Conservation (phyloP, 148 eudicot species). For the Vaccinium vitisidaea region DNA sequence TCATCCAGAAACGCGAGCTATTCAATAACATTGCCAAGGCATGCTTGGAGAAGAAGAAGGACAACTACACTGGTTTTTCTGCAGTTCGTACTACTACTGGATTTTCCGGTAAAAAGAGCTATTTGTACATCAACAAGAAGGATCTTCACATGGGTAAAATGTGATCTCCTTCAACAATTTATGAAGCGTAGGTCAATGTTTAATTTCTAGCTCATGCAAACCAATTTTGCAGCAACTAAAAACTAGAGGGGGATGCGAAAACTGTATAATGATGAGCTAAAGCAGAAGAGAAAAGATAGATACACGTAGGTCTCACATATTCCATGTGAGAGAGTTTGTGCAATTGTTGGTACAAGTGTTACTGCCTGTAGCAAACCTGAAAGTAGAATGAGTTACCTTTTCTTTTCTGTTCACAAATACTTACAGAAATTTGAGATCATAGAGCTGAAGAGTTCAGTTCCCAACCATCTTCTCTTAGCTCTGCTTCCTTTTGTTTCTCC, state of each 20-base stretch:
- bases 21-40: conserved; percentile 28
- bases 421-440: background rate
- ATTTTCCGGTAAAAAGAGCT: conserved; percentile 28
- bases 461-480: background rate
- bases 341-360: too few relatives aligned
- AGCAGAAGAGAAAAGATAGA: too few relatives aligned
- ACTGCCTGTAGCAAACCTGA: too few relatives aligned
- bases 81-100: conserved; percentile 27
- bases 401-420: background rate
- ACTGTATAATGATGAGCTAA: background rate
- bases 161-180: background rate
- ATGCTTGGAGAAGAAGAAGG: conserved; percentile 33
- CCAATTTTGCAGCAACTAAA: background rate
- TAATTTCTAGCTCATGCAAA: background rate
- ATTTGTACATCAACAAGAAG: conserved; percentile 30
- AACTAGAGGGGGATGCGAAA: background rate
- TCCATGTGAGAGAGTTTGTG: too few relatives aligned
- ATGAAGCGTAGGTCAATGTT: background rate
- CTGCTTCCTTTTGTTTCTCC: background rate
- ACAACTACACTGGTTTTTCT: conserved; percentile 37
- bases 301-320: too few relatives aligned
- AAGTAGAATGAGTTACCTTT: background rate
- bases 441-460: background rate
- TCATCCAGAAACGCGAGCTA: conserved; percentile 29
- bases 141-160: background rate